Percentiles rank a stretch among this genome's conserved stretches.
Conservation (phyloP, 164 flowering plant genomes). For the Sedum album region DNA sequence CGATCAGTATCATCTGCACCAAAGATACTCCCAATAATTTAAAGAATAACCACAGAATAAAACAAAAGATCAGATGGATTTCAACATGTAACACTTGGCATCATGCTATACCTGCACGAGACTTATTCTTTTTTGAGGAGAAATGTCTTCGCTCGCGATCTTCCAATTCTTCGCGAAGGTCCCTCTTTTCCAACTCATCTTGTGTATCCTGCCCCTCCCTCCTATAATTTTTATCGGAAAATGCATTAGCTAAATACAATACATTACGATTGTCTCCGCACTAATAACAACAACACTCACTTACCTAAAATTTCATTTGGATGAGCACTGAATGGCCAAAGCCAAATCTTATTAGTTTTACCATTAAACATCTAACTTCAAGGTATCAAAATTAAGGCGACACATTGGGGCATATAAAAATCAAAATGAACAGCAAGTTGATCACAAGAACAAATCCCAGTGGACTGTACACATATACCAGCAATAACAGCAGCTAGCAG, state of each 20-base stretch:
- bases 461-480: neutral
- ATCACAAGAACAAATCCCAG: neutral
- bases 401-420: no score
- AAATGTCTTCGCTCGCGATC: constrained; percentile 90
- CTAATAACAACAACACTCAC: neutral
- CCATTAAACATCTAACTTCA: no score
- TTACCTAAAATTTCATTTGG: neutral
- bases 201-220: constrained; percentile 94
- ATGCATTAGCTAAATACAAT: neutral
- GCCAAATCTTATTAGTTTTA: no score
- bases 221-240: constrained; percentile 23
- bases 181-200: constrained; percentile 81
- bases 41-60: constrained; percentile 1
- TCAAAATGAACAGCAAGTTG: neutral
- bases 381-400: no score
- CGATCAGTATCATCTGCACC: constrained; percentile 89
- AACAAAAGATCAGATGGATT: neutral
- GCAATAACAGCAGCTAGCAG: neutral
- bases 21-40: neutral
- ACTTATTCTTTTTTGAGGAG: constrained; percentile 63
- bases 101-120: constrained; percentile 24
- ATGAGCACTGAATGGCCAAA: neutral
- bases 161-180: constrained; percentile 80
- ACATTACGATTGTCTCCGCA: neutral
- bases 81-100: neutral